Evolutionary conservation across 2,329 filamentous ascomycete genomes (phyloP).

Genomic region (Sporothrix pallida): DNA sequence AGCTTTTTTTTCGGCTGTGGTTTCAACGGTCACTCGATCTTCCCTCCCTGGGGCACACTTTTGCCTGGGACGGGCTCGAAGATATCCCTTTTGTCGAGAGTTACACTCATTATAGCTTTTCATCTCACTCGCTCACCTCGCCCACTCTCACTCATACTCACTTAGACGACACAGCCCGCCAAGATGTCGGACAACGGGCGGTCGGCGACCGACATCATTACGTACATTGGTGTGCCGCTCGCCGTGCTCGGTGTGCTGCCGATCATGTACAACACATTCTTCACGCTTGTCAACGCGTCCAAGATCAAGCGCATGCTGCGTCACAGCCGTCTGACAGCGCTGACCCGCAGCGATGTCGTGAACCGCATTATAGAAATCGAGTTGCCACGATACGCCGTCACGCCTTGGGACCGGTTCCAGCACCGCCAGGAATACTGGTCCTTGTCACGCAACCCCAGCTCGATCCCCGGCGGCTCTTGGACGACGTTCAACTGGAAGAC

Average conservation of each 20-base stretch:
- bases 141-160: background rate
- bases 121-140: background rate
- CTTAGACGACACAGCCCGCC: background rate
- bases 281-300: constrained; percentile 64
- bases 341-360: constrained; percentile 67
- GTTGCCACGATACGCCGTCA: constrained; percentile 67
- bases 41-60: background rate
- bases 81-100: no score
- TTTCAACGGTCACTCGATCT: background rate
- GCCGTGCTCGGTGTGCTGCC: constrained; percentile 58
- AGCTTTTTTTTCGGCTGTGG: background rate
- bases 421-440: constrained; percentile 64
- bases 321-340: constrained; percentile 61
- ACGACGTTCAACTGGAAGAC: constrained; percentile 70
- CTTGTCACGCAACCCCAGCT: constrained; percentile 56
- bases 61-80: background rate
- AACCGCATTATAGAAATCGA: constrained; percentile 71
- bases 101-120: background rate
- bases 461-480: constrained; percentile 66
- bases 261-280: constrained; percentile 69
- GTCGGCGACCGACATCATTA: constrained; percentile 45
- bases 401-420: constrained; percentile 61
- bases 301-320: constrained; percentile 65
- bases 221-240: constrained; percentile 47
- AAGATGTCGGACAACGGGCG: constrained; percentile 36